These are phyloP conservation scores for Hypoxylon rubiginosum DNA, from an alignment of 2,329 filamentous ascomycete genomes.

Conservation along the genomic window DNA sequence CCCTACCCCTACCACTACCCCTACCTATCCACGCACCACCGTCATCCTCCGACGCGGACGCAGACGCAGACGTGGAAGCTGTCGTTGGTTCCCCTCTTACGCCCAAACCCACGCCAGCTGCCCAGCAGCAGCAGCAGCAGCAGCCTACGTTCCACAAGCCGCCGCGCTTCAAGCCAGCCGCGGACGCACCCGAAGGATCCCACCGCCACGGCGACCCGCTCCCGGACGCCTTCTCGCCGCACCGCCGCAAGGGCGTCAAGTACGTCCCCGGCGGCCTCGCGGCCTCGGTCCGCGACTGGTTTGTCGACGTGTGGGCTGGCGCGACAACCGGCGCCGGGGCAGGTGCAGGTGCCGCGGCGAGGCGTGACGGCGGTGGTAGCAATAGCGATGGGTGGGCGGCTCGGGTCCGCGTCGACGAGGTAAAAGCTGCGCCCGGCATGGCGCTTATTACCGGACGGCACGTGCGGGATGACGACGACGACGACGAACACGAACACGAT, in stretches of 20 bases:
- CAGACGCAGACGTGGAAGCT: constrained; percentile 7
- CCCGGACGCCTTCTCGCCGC: constrained; percentile 58
- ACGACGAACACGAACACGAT: not conserved
- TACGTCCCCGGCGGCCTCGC: constrained; percentile 59
- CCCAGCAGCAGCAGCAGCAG: too few species aligned
- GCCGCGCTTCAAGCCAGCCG: constrained; percentile 57
- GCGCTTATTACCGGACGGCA: constrained; percentile 46
- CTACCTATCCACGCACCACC: not conserved
- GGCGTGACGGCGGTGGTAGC: constrained; percentile 6
- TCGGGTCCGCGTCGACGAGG: constrained; percentile 45
- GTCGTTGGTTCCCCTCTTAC: constrained; percentile 7
- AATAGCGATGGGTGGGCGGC: constrained; percentile 45
- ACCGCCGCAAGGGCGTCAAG: constrained; percentile 50
- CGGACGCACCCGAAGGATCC: constrained; percentile 39
- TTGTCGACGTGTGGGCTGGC: constrained; percentile 58
- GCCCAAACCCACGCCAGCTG: constrained; percentile 15
- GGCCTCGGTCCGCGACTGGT: constrained; percentile 59
- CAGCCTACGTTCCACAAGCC: constrained; percentile 54
- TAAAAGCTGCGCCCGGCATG: constrained; percentile 47
- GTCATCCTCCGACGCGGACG: not conserved
- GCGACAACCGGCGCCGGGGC: too few species aligned
- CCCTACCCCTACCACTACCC: not conserved
- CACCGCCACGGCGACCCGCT: constrained; percentile 46
- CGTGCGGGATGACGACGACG: constrained; percentile 7
- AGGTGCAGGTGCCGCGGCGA: constrained; percentile 28